Evolutionary conservation across 2,329 filamentous ascomycete species (phyloP), one percentile per base, ranked within the genome.

Genomic region (Coniella vitis): DNA sequence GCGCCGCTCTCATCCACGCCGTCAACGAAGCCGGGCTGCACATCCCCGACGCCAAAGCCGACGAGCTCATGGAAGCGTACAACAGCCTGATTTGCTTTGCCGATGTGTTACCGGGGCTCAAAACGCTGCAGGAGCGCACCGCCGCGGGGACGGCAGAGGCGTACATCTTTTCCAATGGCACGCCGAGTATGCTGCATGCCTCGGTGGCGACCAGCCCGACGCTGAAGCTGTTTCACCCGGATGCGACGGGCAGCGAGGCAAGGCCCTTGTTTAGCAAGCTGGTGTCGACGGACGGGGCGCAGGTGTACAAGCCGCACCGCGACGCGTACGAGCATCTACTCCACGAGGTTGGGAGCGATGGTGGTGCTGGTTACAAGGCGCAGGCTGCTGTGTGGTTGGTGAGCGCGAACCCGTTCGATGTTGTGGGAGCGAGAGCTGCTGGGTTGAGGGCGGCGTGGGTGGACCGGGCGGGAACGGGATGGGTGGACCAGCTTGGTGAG

Each of bases 341-440:
- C 1, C 55, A 71, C 54, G 74, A 74, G 3, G 75, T 74, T 56
- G 56, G 1, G 57, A 71, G 16, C 67, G 72, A 54, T n/a, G n/a
- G n/a, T n/a, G n/a, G n/a, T n/a, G 65, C 61, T 1, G 67, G 75
- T 21, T 43, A 45, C 42, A 38, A 44, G 38, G 39, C 37, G n/a
- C 47, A 49, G 34, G 50, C 47, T 3, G 38, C 48, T 7, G 70
- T 88, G 13, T 88, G 84, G 83, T 64, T 90, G 7, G 73, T 90
- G 5, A 85, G 76, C 55, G 78, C 79, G 1, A 90, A 90, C 60
- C 81, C 86, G 2, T 90, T 90, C 60, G 86, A 90, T 61, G 68
- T 85, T 14, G 74, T 81, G 0, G 86, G 86, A 0, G 81, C 84
- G 1, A 72, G 71, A 52, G 70, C 71, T 1, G 70, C 74, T 4